A percentile compares a stretch with the other conserved stretches of the same genome.
Conservation (phyloP, 352 stramenopile species). For the Phytophthora multivora region DNA sequence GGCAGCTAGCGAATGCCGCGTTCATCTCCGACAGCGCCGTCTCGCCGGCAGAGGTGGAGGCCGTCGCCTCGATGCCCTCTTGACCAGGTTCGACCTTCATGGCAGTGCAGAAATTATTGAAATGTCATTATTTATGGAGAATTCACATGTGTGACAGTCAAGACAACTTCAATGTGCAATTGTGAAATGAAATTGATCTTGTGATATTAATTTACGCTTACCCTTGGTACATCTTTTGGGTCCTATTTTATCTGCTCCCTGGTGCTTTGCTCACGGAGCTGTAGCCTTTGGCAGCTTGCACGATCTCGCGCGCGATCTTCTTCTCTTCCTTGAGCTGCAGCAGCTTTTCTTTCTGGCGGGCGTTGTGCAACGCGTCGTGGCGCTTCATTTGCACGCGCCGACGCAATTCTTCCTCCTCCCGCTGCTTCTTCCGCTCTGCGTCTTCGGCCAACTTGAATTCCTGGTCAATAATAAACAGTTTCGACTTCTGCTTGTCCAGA, state of each 20-base stretch:
- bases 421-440: slow-evolving; percentile 65
- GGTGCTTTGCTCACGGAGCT: slow-evolving; percentile 41
- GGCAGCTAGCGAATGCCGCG: slow-evolving; percentile 67
- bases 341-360: slow-evolving; percentile 81
- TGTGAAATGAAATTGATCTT: neutral
- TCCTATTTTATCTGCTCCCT: slow-evolving; percentile 23
- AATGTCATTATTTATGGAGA: no score
- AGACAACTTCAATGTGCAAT: no score
- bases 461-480: slow-evolving; percentile 92
- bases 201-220: slow-evolving; percentile 10
- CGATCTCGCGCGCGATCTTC: slow-evolving; percentile 86
- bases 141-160: no score
- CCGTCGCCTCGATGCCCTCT: neutral
- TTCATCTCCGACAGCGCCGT: slow-evolving; percentile 75
- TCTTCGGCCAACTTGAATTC: slow-evolving; percentile 91
- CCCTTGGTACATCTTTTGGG: slow-evolving; percentile 13
- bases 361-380: slow-evolving; percentile 83
- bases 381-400: slow-evolving; percentile 90
- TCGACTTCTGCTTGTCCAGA: slow-evolving; percentile 87
- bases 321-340: slow-evolving; percentile 90
- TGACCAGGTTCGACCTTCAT: slow-evolving; percentile 36
- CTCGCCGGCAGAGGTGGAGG: slow-evolving; percentile 33
- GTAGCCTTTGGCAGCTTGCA: slow-evolving; percentile 76
- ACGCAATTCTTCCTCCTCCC: slow-evolving; percentile 88
- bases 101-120: neutral